phyloP scores from a whole-genome alignment of 805 yeast species.

The Candida michaelii region DNA sequence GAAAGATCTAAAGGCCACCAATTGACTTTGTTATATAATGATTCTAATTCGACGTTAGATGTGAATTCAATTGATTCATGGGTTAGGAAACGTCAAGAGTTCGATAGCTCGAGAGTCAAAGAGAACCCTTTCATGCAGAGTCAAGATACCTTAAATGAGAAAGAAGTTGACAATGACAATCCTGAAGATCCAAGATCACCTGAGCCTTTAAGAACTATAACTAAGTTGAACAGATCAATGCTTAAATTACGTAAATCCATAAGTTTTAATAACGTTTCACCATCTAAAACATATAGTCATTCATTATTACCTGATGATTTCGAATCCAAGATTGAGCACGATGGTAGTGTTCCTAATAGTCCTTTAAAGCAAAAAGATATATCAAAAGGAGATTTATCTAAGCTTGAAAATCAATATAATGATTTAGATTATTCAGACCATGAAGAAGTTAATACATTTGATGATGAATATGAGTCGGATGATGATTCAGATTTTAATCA shows the following conservation, averaged over 20 bases:
- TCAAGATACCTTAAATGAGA: constrained; percentile 14
- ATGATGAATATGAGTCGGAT: constrained; percentile 11
- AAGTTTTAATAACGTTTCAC: constrained; percentile 15
- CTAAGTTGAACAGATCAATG: constrained; percentile 16
- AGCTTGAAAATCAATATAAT: constrained; percentile 2
- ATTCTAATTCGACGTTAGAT: constrained; percentile 41
- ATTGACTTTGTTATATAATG: constrained; percentile 19
- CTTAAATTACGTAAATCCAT: constrained; percentile 16
- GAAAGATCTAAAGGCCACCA: not conserved
- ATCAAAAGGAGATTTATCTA: not conserved
- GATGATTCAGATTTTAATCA: constrained; percentile 8
- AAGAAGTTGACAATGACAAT: not conserved
- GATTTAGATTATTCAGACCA: constrained; percentile 9
- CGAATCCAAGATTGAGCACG: constrained; percentile 15
- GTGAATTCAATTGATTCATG: constrained; percentile 52
- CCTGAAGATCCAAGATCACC: constrained; percentile 9
- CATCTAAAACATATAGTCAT: constrained; percentile 6
- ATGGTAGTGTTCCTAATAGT: not conserved
- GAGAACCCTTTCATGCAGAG: constrained; percentile 22
- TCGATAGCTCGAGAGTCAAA: constrained; percentile 24
- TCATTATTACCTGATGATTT: constrained; percentile 11
- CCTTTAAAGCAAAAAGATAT: not conserved
- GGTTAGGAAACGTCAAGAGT: constrained; percentile 51
- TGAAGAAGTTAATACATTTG: not conserved
- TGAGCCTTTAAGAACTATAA: constrained; percentile 14